Base-by-base conservation (phyloP, 257 asterid species). In the Nicotiana benthamiana region DNA sequence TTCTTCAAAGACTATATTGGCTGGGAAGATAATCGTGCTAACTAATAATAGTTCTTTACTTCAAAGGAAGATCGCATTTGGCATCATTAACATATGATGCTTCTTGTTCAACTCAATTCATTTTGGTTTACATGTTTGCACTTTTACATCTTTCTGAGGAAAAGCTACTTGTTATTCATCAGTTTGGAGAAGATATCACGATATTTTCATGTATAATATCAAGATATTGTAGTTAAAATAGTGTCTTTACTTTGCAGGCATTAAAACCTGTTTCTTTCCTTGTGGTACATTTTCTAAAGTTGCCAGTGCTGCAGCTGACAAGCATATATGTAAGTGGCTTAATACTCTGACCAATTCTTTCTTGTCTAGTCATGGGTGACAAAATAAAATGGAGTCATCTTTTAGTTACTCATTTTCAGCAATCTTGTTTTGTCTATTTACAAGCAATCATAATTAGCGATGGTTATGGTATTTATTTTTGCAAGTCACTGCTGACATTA, bases 211-310 rank as follows among this genome's bases (percentile, higher is more conserved):
- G 7, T 34, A n/a, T n/a, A 46, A 22, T 72, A 32, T 12, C 36
- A 43, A 43, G 16, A 72, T 43, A 46, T 12, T 5, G 0, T 68
- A 22, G 22, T 46, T 68, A 22, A 1, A 5, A 22, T 7, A 3
- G 59, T 72, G 13, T 46, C 4, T 46, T 68, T 40, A 13, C 77
- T 82, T 80, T 89, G 89, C 93, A 94, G 98, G 98, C 88, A 56
- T 94, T 32, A 94, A 92, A 80, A 94, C 98, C 75, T 53, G 79
- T 78, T 62, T 90, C 81, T 94, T 86, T 72, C 98, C 98, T 51
- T 94, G 98, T 83, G 94, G 95, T 83, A 88, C 98, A 59, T 80
- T 94, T 81, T 91, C 98, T 51, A 89, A 88, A 84, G 84, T 94
- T 84, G 97, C 98, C 77, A 86, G 97, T 2, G 93, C 82, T 79